Conservation (phyloP, 352 stramenopile genomes). For the Phytophthora colocasiae region DNA sequence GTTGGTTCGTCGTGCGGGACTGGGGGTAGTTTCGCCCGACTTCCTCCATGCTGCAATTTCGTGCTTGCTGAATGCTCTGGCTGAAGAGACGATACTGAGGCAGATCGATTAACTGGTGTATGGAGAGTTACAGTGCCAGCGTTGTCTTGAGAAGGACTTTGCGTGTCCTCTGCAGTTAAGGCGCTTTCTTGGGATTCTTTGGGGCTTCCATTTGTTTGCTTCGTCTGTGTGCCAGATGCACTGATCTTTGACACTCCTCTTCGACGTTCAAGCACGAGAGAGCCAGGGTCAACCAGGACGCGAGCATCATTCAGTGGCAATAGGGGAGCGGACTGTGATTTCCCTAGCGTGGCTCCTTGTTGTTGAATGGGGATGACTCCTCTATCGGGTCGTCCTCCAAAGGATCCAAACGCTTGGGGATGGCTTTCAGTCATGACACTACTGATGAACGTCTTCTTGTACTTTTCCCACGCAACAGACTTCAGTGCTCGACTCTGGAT, state of each 20-base stretch:
- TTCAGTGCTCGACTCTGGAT: constrained; percentile 79
- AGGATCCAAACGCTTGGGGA: constrained; percentile 14
- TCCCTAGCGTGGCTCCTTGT: constrained; percentile 21
- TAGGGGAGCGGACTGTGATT: constrained; percentile 45
- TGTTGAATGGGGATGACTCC: constrained; percentile 1
- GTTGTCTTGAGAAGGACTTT: constrained; percentile 2
- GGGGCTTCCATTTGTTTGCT: constrained; percentile 3
- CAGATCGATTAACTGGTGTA: constrained; percentile 7
- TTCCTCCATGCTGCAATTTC: constrained; percentile 14
- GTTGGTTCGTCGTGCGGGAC: constrained; percentile 17
- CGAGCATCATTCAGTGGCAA: constrained; percentile 27
- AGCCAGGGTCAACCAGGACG: constrained; percentile 46
- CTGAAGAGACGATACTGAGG: constrained; percentile 18
- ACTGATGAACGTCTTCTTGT: constrained; percentile 68
- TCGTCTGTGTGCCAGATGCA: background rate
- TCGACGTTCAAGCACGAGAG: constrained; percentile 44
- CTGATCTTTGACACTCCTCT: constrained; percentile 7
- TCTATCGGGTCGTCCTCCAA: constrained; percentile 5
- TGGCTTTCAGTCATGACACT: constrained; percentile 47
- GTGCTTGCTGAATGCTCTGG: constrained; percentile 11
- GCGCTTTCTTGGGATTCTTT: constrained; percentile 2
- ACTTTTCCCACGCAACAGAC: constrained; percentile 80
- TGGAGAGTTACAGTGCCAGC: constrained; percentile 10
- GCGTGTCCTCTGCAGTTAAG: no score
- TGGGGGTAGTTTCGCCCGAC: constrained; percentile 15